Percentiles rank a stretch among this genome's conserved stretches.
Evolutionary conservation across 768 basidiomycete species (phyloP).

Genomic region (Mycena olivaceomarginata): DNA sequence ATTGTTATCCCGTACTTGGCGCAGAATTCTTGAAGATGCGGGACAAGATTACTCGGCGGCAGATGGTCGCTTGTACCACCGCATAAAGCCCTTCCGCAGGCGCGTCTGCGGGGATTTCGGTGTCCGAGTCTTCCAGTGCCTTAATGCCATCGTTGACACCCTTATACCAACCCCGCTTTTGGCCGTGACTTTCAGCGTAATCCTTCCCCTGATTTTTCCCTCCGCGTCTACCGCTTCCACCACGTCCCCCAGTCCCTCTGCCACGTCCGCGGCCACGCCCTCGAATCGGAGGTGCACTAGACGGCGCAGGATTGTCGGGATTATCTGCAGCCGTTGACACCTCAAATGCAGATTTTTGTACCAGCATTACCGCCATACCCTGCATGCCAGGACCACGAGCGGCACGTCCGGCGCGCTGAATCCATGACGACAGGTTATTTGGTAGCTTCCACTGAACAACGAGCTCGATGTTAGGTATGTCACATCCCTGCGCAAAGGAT

Average conservation of each 20-base stretch:
- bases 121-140: too few relatives aligned
- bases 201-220: not conserved
- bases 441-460: too few relatives aligned
- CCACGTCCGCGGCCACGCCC: not conserved
- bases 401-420: too few relatives aligned
- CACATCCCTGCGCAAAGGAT: too few relatives aligned
- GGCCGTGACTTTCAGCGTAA: not conserved
- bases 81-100: not conserved
- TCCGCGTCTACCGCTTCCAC: not conserved
- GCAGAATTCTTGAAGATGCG: not conserved
- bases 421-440: too few relatives aligned
- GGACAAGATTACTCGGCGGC: not conserved
- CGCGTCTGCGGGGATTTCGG: conserved; percentile 11
- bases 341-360: too few relatives aligned
- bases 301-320: too few relatives aligned
- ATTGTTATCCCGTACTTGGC: not conserved
- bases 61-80: not conserved
- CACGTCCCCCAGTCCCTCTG: not conserved
- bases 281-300: too few relatives aligned
- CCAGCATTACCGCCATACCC: too few relatives aligned
- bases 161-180: not conserved
- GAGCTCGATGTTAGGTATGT: too few relatives aligned
- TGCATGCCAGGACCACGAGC: too few relatives aligned
- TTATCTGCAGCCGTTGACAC: too few relatives aligned
- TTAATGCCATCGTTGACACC: not conserved